Base-by-base conservation (phyloP, 2,329 filamentous ascomycete species). In the Fusarium concolor region DNA sequence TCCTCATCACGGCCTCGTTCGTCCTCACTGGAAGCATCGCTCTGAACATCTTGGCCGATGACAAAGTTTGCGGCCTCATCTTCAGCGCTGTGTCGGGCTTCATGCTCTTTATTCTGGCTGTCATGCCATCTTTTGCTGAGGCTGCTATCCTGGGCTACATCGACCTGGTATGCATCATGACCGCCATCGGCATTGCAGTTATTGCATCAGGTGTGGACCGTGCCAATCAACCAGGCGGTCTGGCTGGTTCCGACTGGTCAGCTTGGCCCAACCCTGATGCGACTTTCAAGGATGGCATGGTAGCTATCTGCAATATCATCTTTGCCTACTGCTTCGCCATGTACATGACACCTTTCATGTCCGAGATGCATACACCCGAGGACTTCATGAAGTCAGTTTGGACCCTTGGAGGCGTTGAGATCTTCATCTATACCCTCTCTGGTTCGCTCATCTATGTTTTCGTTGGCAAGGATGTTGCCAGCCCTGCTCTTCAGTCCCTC, bases 1-100 rank as follows among this genome's bases (percentile, higher is more conserved):
- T 90, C 35, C 90, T 92, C 77, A 84, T 90, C 73, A 87, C 89
- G 78, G 86, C 84, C 12, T 89, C 87, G 18, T 90, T 92, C 75
- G 80, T 90, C 44, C 79, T 91, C 52, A 90, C 88, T 1, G 90
- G 90, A 66, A 84, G 83, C 15, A 88, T 91, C 60, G 89, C 88
- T 63, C 84, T 91, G 76, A 88, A 87, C 64, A 86, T 82, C 20
- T 77, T 92, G 52, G 89, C 87, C 2, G 77, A 84, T 1, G 83
- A 88, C 65, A 83, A 71, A 28, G 66, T 75, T 4, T 82, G 80
- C 72, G 77, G 76, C 39, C 71, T 82, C 22, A 74, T 77, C 45
- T 81, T 80, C 47, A 76, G 76, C 15, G 74, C 81, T n/a, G 72
- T 80, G 10, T 79, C 79, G 4, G 78, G 76, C 8, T 74, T 81